Conservation (phyloP, 1,284 basidiomycete genomes). For the Pseudozyma sp. region DNA sequence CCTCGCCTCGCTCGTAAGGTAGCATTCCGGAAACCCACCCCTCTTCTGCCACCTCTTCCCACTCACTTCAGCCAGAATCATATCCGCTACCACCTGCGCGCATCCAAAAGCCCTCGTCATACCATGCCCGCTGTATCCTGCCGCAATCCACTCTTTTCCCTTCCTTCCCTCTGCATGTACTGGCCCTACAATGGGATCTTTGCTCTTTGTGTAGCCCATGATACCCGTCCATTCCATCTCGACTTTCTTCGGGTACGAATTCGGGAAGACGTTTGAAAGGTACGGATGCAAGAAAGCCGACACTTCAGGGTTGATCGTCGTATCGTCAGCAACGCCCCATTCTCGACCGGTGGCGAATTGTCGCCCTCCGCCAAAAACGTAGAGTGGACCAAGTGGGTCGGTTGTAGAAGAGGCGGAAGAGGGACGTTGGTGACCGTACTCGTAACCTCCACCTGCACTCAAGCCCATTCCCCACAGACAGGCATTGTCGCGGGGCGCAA, state of each 20-base stretch:
- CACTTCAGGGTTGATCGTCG: conserved; percentile 72
- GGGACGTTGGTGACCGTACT: conserved; percentile 84
- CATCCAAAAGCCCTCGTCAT: conserved; percentile 79
- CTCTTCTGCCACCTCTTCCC: conserved; percentile 73
- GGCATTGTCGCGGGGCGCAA: conserved; percentile 71
- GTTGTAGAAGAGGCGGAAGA: neutral
- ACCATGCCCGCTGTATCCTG: conserved; percentile 82
- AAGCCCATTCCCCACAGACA: conserved; percentile 40
- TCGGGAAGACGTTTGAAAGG: conserved; percentile 70
- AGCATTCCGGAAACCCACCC: conserved; percentile 71
- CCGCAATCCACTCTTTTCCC: conserved; percentile 76
- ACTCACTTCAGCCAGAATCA: conserved; percentile 75
- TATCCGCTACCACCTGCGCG: conserved; percentile 76
- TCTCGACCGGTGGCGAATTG: conserved; percentile 73
- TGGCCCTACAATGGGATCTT: conserved; percentile 76
- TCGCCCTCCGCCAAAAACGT: conserved; percentile 81
- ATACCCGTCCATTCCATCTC: conserved; percentile 80
- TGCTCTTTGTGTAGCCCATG: conserved; percentile 78
- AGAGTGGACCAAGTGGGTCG: conserved; percentile 62
- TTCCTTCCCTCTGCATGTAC: neutral
- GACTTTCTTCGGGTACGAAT: conserved; percentile 72
- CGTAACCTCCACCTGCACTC: conserved; percentile 72
- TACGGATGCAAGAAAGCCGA: conserved; percentile 65
- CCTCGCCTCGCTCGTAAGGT: conserved; percentile 18
- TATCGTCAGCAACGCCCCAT: conserved; percentile 76